These are phyloP conservation scores for Scenedesmus sp. DNA, from an alignment of 163 green algal genomes.

Conservation along the genomic window DNA sequence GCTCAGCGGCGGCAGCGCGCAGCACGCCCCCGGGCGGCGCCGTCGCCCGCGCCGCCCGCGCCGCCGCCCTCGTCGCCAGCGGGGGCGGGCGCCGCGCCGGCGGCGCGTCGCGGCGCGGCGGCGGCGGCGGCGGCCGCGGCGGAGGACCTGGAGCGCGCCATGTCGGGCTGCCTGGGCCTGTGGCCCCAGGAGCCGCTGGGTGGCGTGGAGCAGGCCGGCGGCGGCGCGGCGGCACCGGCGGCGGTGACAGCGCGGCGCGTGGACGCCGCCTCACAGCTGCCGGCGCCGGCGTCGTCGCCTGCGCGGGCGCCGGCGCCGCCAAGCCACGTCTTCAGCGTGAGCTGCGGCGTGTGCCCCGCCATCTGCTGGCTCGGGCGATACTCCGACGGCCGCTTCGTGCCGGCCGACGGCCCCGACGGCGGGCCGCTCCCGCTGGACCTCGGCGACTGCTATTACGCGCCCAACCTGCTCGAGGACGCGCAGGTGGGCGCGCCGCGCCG, in stretches of 20 bases:
- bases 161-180: slow-evolving; percentile 33
- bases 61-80: background rate
- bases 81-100: too few species aligned
- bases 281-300: too few species aligned
- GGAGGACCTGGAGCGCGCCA: background rate
- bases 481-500: too few species aligned
- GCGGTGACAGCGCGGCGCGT: background rate
- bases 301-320: slow-evolving; percentile 20
- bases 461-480: slow-evolving; percentile 86
- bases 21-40: background rate
- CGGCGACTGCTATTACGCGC: slow-evolving; percentile 89
- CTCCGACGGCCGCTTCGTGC: slow-evolving; percentile 60
- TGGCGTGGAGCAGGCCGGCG: background rate
- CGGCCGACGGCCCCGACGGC: slow-evolving; percentile 75
- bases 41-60: background rate
- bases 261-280: too few species aligned
- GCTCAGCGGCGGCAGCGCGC: slow-evolving; percentile 10
- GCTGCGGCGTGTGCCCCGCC: slow-evolving; percentile 57
- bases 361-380: slow-evolving; percentile 75
- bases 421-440: slow-evolving; percentile 89
- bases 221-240: background rate
- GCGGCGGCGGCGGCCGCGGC: slow-evolving; percentile 1
- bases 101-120: too few species aligned
- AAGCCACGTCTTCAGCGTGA: slow-evolving; percentile 34
- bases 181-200: background rate